Base-by-base conservation (phyloP, 2,329 filamentous ascomycete genomes). In the Thelonectria discophora region DNA sequence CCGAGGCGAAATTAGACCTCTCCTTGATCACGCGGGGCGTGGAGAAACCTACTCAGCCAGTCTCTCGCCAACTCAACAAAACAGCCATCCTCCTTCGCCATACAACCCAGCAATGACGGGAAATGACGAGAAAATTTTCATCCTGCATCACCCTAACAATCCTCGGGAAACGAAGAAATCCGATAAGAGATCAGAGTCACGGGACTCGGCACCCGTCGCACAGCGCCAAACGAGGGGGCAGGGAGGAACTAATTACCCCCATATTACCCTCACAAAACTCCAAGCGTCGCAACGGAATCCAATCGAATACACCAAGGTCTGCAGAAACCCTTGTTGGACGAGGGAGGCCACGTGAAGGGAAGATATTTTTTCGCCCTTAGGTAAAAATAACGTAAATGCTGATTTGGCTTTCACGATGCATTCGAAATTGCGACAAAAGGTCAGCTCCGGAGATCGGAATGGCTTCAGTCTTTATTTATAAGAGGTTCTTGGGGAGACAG, bases 211-310 rank as follows among this genome's bases (percentile, higher is more conserved):
- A 27, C 45, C 32, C 27, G 54, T 27, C 45, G 40, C 17, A 49
- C 34, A 43, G 54, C 32, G 32, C 32, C 32, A 17, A 45, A 56
- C 47, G 48, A 48, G 15, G 34, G 34, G 34, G 11, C 21, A 21
- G 17, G 43, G 27, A 56, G 54, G 45, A 56, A 56, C 39, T 47
- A 43, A 56, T 56, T 56, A 56, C 54, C 54, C 54, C 54, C 54
- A 56, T 56, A 49, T 56, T 56, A 56, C 54, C 54, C 54, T 56
- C 54, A 56, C 54, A 56, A 56, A 56, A 56, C 54, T 49, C 54
- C 54, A 18, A 42, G 54, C 54, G 45, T 49, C 45, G 43, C 42
- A 32, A 49, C 54, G 18, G 40, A 27, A 48, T 55, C 53, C 53
- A 55, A 55, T 48, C 53, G 53, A 43, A 37, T 37, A 37, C 45